Evolutionary conservation across 2,329 filamentous ascomycete genomes (phyloP), one percentile per base, ranked within the genome.

Genomic region (Colletotrichum eleusines): DNA sequence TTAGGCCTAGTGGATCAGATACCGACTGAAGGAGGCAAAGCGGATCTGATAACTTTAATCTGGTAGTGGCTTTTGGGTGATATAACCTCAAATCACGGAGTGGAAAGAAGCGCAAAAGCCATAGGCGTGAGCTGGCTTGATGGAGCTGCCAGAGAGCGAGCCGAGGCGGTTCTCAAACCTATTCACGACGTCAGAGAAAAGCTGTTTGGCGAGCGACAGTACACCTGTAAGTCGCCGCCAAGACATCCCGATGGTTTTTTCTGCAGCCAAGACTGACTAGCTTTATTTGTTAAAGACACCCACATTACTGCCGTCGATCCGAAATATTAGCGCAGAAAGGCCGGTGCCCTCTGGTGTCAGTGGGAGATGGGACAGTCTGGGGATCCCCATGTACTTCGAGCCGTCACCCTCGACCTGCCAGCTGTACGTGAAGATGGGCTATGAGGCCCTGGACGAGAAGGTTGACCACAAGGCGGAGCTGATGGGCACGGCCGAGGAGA

Each of bases 371-470:
- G 80, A 82, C 65, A 74, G 79, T 20, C 75, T 79, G 26, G 75
- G 75, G 18, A 70, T 86, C 38, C 84, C 84, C 5, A 76, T 85
- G 5, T 86, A 86, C 76, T 80, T 86, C 50, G 84, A 87, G 75
- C 82, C 83, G 2, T 84, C 83, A 0, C 80, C 78, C 4, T 78
- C 79, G 5, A 83, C 82, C 0, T 76, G 80, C 46, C 76, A 76
- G 9, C 76, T 87, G 35, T 87, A 87, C 75, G 77, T 81, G 68
- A 85, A 82, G 71, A 78, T 84, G 73, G 84, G 84, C 2, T 87
- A 84, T 73, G 76, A 78, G 60, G 77, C 76, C 62, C 74, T 86
- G 7, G 77, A 80, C 2, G 79, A 82, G 50, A 81, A 77, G 20
- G 75, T 83, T 26, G 78, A 83, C 11, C 82, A 84, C 76, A 80